Evolutionary conservation across 108 stramenopile species (phyloP).

Genomic region (Pseudonitzschia multistriata): DNA sequence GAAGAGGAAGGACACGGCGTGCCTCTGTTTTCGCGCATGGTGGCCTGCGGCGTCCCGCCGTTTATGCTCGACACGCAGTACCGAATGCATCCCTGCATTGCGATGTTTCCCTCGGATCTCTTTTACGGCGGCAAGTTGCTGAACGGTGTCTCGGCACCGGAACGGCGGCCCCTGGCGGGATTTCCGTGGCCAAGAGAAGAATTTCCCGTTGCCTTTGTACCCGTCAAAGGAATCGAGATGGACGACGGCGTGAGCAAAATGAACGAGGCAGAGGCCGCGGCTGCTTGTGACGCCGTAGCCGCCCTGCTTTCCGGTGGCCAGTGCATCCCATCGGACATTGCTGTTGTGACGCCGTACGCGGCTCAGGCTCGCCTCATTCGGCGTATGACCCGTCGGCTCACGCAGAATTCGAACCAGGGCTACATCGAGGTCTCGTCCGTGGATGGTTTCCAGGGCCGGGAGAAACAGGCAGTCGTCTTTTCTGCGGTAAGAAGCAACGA

Average conservation of each 20-base stretch:
- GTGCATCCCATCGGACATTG: conserved; percentile 87
- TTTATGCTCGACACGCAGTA: conserved; percentile 94
- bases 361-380: conserved; percentile 95
- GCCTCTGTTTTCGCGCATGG: conserved; percentile 87
- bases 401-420: conserved; percentile 62
- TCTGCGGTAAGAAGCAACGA: conserved; percentile 95
- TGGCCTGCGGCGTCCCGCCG: conserved; percentile 86
- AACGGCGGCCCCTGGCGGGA: conserved; percentile 80
- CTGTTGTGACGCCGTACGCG: conserved; percentile 98
- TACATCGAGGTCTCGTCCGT: conserved; percentile 95
- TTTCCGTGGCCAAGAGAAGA: conserved; percentile 92
- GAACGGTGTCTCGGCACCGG: conserved; percentile 85
- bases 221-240: conserved; percentile 77
- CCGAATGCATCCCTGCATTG: conserved; percentile 92
- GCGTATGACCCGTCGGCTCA: conserved; percentile 63
- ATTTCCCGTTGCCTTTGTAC: conserved; percentile 86
- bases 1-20: conserved; percentile 88
- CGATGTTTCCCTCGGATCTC: conserved; percentile 88
- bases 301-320: conserved; percentile 80
- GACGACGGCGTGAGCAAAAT: conserved; percentile 89
- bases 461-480: conserved; percentile 98
- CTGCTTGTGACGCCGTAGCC: conserved; percentile 85
- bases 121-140: conserved; percentile 88
- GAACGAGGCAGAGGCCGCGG: conserved; percentile 93
- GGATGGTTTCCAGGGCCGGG: conserved; percentile 99